Evolutionary conservation across 768 basidiomycete genomes (phyloP).

Genomic region (Clitopilus hobsonii): DNA sequence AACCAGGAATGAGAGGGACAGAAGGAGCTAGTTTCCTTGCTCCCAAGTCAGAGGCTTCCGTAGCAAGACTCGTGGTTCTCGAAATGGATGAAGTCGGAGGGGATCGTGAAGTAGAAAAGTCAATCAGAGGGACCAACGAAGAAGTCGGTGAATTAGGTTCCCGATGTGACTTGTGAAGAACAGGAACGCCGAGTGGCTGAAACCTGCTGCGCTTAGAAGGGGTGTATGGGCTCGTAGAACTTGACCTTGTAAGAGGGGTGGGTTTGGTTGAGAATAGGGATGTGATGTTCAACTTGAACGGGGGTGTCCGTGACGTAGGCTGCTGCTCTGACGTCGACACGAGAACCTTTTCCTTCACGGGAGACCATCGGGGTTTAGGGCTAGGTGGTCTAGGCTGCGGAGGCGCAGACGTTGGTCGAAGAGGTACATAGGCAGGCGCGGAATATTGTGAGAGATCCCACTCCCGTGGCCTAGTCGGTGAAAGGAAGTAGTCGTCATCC

Average conservation of each 20-base stretch:
- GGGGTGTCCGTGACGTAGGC: neutral
- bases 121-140: conserved; percentile 13
- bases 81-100: conserved; percentile 3
- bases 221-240: conserved; percentile 2
- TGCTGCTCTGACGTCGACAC: neutral
- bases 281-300: neutral
- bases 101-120: conserved; percentile 15
- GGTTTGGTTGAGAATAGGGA: conserved; percentile 11
- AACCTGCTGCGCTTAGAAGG: conserved; percentile 18
- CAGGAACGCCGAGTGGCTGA: conserved; percentile 10
- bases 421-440: neutral
- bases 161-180: conserved; percentile 3
- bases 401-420: neutral
- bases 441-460: neutral
- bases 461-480: neutral
- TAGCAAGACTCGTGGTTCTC: neutral
- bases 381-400: neutral
- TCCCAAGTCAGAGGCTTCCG: conserved; percentile 17
- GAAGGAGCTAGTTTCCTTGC: conserved; percentile 11
- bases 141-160: conserved; percentile 12
- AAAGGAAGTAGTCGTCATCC: neutral
- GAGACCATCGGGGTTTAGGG: neutral
- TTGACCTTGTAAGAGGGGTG: conserved; percentile 7
- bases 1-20: conserved; percentile 15
- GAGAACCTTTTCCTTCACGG: neutral